Evolutionary conservation across 805 yeast genomes (phyloP).

Genomic region (Metschnikowia koreensis): DNA sequence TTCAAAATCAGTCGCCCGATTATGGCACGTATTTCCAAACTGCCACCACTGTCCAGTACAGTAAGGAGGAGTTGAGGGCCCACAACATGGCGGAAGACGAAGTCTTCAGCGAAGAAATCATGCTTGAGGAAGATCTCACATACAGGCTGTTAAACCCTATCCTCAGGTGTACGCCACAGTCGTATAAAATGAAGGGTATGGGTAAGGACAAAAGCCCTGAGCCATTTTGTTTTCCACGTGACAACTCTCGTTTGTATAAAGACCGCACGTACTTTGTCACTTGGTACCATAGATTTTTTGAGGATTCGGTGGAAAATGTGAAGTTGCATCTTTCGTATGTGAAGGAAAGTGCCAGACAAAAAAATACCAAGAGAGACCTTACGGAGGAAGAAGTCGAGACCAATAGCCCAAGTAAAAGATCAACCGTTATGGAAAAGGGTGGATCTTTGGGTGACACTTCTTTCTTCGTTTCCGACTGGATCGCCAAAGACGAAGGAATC

Average conservation of each 20-base stretch:
- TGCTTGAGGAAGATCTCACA: conserved; percentile 67
- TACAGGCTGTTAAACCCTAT: conserved; percentile 73
- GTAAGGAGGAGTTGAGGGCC: conserved; percentile 65
- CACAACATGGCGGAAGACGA: conserved; percentile 69
- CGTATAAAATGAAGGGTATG: conserved; percentile 61
- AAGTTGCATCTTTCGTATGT: conserved; percentile 66
- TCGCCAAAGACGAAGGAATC: conserved; percentile 57
- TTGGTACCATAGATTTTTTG: conserved; percentile 73
- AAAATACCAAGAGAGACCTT: conserved; percentile 54
- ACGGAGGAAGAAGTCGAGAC: conserved; percentile 13
- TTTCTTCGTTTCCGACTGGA: conserved; percentile 73
- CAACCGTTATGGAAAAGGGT: conserved; percentile 38
- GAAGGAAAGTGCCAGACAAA: conserved; percentile 51
- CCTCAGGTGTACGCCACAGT: conserved; percentile 81
- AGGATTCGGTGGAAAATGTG: conserved; percentile 55
- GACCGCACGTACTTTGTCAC: conserved; percentile 72
- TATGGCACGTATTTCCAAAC: conserved; percentile 77
- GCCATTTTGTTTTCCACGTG: conserved; percentile 86
- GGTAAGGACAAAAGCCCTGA: conserved; percentile 56
- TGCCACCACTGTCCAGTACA: conserved; percentile 53
- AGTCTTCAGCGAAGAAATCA: conserved; percentile 51
- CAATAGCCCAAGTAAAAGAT: conserved; percentile 22
- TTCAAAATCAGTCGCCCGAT: conserved; percentile 65
- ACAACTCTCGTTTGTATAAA: conserved; percentile 52
- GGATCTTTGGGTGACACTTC: conserved; percentile 37